Evolutionary conservation across 2,329 filamentous ascomycete species (phyloP).

Genomic region (Calcarisporium arbuscula): DNA sequence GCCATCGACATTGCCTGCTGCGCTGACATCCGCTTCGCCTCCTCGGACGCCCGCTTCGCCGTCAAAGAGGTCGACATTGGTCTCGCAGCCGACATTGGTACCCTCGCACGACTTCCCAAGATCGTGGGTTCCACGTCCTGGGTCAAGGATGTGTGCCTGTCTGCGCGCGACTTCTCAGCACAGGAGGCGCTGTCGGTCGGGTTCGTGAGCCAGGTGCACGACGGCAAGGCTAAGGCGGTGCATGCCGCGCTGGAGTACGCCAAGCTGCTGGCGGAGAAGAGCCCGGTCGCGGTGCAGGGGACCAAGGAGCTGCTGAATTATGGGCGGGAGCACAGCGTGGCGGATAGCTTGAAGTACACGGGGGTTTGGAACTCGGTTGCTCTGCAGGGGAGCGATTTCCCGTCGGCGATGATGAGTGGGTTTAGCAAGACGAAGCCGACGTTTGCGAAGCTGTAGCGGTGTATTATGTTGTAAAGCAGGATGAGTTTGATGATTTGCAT

Average conservation of each 20-base stretch:
- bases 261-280: conserved; percentile 65
- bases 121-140: conserved; percentile 64
- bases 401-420: conserved; percentile 66
- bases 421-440: conserved; percentile 71
- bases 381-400: conserved; percentile 73
- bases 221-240: conserved; percentile 57
- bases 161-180: conserved; percentile 62
- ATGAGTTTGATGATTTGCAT: too few relatives aligned
- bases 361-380: conserved; percentile 81
- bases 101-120: conserved; percentile 66
- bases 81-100: conserved; percentile 73
- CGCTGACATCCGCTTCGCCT: conserved; percentile 64
- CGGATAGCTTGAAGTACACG: conserved; percentile 77
- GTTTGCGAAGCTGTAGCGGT: conserved; percentile 71
- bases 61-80: conserved; percentile 83
- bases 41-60: conserved; percentile 53
- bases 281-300: conserved; percentile 78
- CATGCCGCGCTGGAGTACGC: conserved; percentile 58
- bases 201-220: conserved; percentile 60
- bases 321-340: conserved; percentile 69
- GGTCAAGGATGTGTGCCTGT: conserved; percentile 73
- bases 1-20: conserved; percentile 68
- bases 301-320: conserved; percentile 85
- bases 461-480: too few relatives aligned
- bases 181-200: conserved; percentile 65